Percentiles rank a stretch among this genome's conserved stretches.
phyloP scores from a whole-genome alignment of 192 early-diverging fungal species.

The Geosiphon pyriformis region DNA sequence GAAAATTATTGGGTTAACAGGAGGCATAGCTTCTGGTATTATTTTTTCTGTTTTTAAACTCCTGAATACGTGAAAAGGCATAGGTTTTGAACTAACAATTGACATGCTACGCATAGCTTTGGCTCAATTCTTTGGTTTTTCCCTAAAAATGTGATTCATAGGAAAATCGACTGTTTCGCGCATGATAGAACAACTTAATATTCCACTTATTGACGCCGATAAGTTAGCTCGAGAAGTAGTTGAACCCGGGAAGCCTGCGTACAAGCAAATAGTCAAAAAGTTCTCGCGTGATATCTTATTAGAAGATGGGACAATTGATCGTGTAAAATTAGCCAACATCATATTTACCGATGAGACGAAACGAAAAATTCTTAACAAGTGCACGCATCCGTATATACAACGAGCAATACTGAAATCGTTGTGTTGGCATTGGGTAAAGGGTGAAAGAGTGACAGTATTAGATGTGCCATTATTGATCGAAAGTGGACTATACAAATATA shows the following conservation, averaged over 20 bases:
- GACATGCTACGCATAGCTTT: no score
- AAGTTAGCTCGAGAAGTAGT: constrained; percentile 83
- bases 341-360: constrained; percentile 73
- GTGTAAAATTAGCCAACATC: constrained; percentile 69
- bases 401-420: constrained; percentile 71
- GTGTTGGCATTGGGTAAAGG: constrained; percentile 63
- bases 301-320: constrained; percentile 51
- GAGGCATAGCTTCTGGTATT: constrained; percentile 83
- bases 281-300: constrained; percentile 71
- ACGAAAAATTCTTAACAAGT: constrained; percentile 69
- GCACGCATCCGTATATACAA: constrained; percentile 85
- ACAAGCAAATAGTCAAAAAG: constrained; percentile 61
- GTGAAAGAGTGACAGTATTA: constrained; percentile 66
- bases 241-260: constrained; percentile 65
- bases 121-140: no score
- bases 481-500: constrained; percentile 65
- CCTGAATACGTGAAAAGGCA: not conserved
- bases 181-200: constrained; percentile 44
- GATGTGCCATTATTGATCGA: constrained; percentile 95
- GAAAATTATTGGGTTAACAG: constrained; percentile 90
- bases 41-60: not conserved
- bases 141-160: no score
- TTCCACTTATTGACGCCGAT: constrained; percentile 91
- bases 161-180: constrained; percentile 85
- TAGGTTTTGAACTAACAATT: not conserved